phyloP scores from a whole-genome alignment of 2,329 filamentous ascomycete genomes.

The Pseudocercospora vitis region DNA sequence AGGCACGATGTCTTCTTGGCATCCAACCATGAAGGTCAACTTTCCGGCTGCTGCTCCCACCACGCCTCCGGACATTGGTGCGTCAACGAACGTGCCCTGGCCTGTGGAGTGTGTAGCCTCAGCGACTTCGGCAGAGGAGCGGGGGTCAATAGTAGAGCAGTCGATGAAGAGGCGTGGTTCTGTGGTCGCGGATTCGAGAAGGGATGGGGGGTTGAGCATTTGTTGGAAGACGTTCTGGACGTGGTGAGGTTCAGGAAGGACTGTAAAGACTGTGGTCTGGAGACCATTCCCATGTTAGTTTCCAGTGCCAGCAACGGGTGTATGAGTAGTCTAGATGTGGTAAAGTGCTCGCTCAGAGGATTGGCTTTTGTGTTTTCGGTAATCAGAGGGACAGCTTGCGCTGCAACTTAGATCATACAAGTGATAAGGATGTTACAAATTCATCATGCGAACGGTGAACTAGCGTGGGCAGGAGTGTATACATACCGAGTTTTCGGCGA shows the following conservation, averaged over 20 bases:
- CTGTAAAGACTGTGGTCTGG: conserved; percentile 83
- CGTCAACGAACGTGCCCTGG: conserved; percentile 81
- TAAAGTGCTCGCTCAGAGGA: conserved; percentile 59
- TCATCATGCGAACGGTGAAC: conserved; percentile 17
- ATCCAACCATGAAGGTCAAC: conserved; percentile 93
- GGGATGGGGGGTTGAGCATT: conserved; percentile 63
- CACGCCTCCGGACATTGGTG: conserved; percentile 94
- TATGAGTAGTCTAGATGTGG: neutral
- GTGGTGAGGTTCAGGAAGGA: conserved; percentile 84
- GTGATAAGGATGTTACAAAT: conserved; percentile 42
- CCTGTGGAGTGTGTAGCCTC: conserved; percentile 64
- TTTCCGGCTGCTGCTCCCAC: conserved; percentile 85
- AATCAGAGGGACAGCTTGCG: conserved; percentile 62
- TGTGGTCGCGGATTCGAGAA: conserved; percentile 51
- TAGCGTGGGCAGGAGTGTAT: neutral
- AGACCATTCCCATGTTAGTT: conserved; percentile 2
- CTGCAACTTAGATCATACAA: conserved; percentile 74
- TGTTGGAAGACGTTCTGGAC: conserved; percentile 78
- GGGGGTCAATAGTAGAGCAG: conserved; percentile 92
- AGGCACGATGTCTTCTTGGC: conserved; percentile 60
- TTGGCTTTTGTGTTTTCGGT: conserved; percentile 64
- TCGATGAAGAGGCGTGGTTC: conserved; percentile 81
- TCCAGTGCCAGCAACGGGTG: neutral
- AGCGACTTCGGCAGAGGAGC: conserved; percentile 76
- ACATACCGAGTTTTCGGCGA: conserved; percentile 68